phyloP scores from a whole-genome alignment of 1,139 yeast genomes.

The Geotrichum fermentans region DNA sequence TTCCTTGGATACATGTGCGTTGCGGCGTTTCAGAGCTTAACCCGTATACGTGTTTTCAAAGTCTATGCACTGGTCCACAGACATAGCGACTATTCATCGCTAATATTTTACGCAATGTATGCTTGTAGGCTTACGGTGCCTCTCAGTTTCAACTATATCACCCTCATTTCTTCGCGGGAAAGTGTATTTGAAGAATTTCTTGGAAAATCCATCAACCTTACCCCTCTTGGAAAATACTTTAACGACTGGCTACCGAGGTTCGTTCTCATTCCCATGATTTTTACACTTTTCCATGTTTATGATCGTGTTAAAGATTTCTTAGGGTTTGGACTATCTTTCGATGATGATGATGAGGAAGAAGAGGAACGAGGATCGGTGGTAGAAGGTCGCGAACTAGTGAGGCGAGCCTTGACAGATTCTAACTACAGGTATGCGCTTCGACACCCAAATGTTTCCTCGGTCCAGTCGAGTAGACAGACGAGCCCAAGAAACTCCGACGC shows the following conservation, averaged over 20 bases:
- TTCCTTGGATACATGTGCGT: constrained; percentile 63
- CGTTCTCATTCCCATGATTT: constrained; percentile 58
- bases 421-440: constrained; percentile 28
- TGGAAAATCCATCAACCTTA: constrained; percentile 68
- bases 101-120: constrained; percentile 74
- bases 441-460: constrained; percentile 15
- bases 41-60: constrained; percentile 66
- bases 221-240: constrained; percentile 67
- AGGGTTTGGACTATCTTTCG: constrained; percentile 51
- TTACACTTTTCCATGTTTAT: constrained; percentile 65
- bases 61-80: constrained; percentile 65
- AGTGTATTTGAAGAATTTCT: constrained; percentile 51
- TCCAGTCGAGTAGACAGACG: constrained; percentile 8
- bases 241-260: constrained; percentile 74
- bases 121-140: constrained; percentile 81
- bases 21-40: constrained; percentile 60
- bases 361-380: constrained; percentile 28
- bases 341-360: constrained; percentile 47
- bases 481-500: constrained; percentile 6
- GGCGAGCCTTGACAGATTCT: constrained; percentile 34
- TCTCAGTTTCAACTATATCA: constrained; percentile 70
- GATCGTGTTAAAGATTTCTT: constrained; percentile 52
- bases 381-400: constrained; percentile 40
- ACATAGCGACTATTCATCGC: constrained; percentile 68
- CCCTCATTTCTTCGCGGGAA: constrained; percentile 50